Evolutionary conservation across 495 filamentous ascomycete genomes (phyloP).

Genomic region (Terfezia claveryi): DNA sequence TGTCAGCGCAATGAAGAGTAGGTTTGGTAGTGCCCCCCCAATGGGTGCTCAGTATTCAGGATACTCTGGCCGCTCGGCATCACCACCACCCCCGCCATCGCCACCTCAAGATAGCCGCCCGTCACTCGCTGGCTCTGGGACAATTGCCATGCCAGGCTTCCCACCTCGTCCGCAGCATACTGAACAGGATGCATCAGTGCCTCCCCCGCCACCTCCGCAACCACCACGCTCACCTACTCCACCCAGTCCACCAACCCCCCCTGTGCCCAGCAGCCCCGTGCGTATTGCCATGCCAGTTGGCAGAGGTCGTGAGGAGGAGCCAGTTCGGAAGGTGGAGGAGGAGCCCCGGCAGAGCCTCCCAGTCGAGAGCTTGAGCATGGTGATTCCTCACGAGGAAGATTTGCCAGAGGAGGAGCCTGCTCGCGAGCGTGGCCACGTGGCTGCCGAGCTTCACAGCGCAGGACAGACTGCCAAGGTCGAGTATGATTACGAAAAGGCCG

Average conservation of each 20-base stretch:
- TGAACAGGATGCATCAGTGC: conserved; percentile 23
- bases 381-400: conserved; percentile 39
- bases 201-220: conserved; percentile 13
- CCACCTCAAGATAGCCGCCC: conserved; percentile 38
- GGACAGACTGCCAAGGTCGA: conserved; percentile 57
- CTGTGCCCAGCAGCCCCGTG: conserved; percentile 39
- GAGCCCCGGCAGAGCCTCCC: conserved; percentile 29
- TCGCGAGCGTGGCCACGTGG: conserved; percentile 40
- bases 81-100: conserved; percentile 36
- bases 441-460: conserved; percentile 22
- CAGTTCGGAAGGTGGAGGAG: conserved; percentile 29
- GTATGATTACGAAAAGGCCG: conserved; percentile 92
- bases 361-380: conserved; percentile 32
- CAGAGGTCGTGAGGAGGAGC: conserved; percentile 27
- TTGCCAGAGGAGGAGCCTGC: conserved; percentile 38
- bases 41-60: conserved; percentile 34
- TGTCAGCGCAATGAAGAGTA: conserved; percentile 50
- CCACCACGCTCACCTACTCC: conserved; percentile 34
- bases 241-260: conserved; percentile 39
- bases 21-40: conserved; percentile 46
- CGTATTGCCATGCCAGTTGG: conserved; percentile 72
- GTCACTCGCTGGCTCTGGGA: conserved; percentile 31
- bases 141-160: conserved; percentile 53
- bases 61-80: conserved; percentile 24
- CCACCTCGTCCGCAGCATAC: conserved; percentile 35